Conservation (phyloP, 306 rosid species). For the Vigna unguiculata region DNA sequence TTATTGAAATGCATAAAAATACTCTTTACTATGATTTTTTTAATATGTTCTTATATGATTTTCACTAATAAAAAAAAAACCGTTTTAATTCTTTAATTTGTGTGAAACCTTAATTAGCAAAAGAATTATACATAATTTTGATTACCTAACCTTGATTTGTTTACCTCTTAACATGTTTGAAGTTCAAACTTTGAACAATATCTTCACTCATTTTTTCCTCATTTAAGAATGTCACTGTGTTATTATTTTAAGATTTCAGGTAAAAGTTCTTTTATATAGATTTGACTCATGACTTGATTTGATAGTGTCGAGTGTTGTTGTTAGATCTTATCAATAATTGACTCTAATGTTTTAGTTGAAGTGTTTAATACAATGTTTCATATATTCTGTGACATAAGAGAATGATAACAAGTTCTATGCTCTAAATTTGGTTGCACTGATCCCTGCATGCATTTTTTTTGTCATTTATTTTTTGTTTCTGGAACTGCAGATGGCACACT, state of each 20-base stretch:
- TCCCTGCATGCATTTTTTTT: not conserved
- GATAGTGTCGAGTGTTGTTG: too few species aligned
- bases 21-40: too few species aligned
- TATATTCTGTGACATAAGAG: not conserved
- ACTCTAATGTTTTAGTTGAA: too few species aligned
- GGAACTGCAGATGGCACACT: slow-evolving; percentile 86
- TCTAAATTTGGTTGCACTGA: slow-evolving; percentile 22
- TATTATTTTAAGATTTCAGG: too few species aligned
- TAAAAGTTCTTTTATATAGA: too few species aligned
- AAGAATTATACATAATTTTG: not conserved
- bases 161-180: not conserved
- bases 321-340: too few species aligned
- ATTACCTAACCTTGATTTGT: not conserved
- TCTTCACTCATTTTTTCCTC: not conserved
- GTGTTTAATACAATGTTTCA: not conserved
- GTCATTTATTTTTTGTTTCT: not conserved
- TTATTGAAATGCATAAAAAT: too few species aligned
- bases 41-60: too few species aligned
- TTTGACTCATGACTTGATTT: too few species aligned
- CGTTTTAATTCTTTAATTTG: too few species aligned
- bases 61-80: not conserved
- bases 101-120: too few species aligned
- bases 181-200: too few species aligned
- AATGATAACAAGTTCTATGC: slow-evolving; percentile 3
- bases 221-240: not conserved